These are phyloP conservation scores for Kwoniella mangroviensis DNA, from an alignment of 768 basidiomycete species.

Conservation along the genomic window DNA sequence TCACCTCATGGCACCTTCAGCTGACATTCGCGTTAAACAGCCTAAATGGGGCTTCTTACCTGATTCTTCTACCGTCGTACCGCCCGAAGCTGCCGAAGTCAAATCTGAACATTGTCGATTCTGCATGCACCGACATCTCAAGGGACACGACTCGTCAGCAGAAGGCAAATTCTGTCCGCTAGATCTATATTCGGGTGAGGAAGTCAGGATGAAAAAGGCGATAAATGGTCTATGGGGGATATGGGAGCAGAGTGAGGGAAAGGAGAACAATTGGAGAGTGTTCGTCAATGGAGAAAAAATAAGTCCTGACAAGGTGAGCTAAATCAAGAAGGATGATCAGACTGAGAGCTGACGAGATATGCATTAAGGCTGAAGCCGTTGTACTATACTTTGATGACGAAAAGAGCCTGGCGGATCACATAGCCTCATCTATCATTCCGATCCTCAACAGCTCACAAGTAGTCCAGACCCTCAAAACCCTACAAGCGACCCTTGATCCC, in stretches of 20 bases:
- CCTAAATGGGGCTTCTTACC: constrained; percentile 98
- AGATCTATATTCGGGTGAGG: constrained; percentile 80
- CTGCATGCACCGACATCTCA: constrained; percentile 76
- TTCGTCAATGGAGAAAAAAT: constrained; percentile 72
- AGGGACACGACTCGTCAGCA: constrained; percentile 54
- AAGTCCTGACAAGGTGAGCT: constrained; percentile 66
- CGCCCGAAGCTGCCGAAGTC: constrained; percentile 61
- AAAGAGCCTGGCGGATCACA: constrained; percentile 2
- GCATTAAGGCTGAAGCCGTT: constrained; percentile 2
- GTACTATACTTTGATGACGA: constrained; percentile 20
- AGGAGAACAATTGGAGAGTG: constrained; percentile 79
- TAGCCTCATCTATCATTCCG: constrained; percentile 24
- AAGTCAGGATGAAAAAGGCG: constrained; percentile 67
- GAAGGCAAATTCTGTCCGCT: constrained; percentile 74
- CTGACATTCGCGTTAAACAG: constrained; percentile 59
- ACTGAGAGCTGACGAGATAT: neutral
- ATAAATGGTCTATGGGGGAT: constrained; percentile 71
- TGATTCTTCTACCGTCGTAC: constrained; percentile 66
- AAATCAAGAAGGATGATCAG: neutral
- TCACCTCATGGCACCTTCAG: neutral
- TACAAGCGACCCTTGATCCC: constrained; percentile 78
- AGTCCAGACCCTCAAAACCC: constrained; percentile 64
- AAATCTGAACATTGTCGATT: constrained; percentile 83
- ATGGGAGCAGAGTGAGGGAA: constrained; percentile 71
- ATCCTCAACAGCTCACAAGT: constrained; percentile 51